phyloP scores from a whole-genome alignment of 2,329 filamentous ascomycete species.

The Trichoderma sp. region DNA sequence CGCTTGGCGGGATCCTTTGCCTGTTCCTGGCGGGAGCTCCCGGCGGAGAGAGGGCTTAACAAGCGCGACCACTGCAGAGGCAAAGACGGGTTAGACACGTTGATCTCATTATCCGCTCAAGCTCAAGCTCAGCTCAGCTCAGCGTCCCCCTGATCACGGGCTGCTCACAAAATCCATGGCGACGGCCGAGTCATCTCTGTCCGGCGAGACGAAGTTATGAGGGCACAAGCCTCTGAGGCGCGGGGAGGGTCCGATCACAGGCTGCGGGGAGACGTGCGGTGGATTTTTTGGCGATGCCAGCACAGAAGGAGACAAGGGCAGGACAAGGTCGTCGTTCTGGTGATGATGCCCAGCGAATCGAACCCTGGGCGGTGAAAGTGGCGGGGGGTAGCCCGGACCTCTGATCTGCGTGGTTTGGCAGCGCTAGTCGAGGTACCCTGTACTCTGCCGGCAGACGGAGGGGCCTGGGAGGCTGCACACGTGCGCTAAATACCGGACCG shows the following conservation, averaged over 20 bases:
- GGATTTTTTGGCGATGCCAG: slow-evolving; percentile 16
- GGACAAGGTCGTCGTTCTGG: slow-evolving; percentile 11
- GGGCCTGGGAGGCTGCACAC: background rate
- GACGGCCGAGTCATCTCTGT: slow-evolving; percentile 49
- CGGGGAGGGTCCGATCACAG: slow-evolving; percentile 18
- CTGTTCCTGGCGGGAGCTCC: slow-evolving; percentile 60
- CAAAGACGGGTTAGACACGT: slow-evolving; percentile 24
- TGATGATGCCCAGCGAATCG: slow-evolving; percentile 26
- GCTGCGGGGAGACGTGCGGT: slow-evolving; percentile 19
- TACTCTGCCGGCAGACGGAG: background rate
- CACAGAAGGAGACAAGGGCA: slow-evolving; percentile 11
- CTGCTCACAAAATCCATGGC: slow-evolving; percentile 61
- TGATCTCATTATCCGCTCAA: slow-evolving; percentile 2
- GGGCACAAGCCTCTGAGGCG: slow-evolving; percentile 22
- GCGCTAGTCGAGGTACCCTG: background rate
- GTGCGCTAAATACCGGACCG: slow-evolving; percentile 25
- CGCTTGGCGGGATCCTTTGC: slow-evolving; percentile 66
- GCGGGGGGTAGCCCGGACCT: slow-evolving; percentile 9
- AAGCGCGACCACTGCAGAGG: slow-evolving; percentile 65
- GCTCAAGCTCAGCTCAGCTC: background rate
- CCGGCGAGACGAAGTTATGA: background rate
- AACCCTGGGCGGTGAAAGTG: slow-evolving; percentile 25
- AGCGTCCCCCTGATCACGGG: background rate
- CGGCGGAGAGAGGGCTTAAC: slow-evolving; percentile 64
- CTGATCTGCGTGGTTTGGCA: background rate